Base-by-base conservation (phyloP, 2,329 filamentous ascomycete species). In the Pleurostoma richardsiae region DNA sequence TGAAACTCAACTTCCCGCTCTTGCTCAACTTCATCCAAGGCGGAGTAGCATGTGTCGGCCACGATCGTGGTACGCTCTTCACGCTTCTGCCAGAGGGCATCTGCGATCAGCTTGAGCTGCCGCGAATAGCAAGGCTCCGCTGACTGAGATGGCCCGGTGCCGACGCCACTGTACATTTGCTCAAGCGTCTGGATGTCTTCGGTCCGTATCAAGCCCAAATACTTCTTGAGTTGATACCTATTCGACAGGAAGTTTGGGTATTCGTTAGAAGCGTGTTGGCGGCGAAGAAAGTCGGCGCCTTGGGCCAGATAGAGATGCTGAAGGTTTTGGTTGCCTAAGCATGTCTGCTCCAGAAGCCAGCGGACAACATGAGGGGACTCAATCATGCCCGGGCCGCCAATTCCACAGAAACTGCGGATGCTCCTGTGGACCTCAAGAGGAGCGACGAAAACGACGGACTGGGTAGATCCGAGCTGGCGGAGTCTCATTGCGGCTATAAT, bases 271-370 rank as follows among this genome's bases (percentile, higher is more conserved):
- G 79, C 77, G 43, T 85, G 69, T 1, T 65, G 71, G 1, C 82
- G 74, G 1, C 70, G 69, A 48, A 81, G 81, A 50, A 80, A 87
- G 49, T 86, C 79, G 1, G 66, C 59, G 0, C 83, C 82, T 56
- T 88, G 83, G 0, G 80, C 68, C 3, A 73, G 67, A 51, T 83
- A 82, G 0, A 88, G 65, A 0, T 75, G 69, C 42, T 78, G 74
- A 0, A 86, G 58, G 30, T 84, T 75, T 48, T 84, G 79, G 26
- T 80, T 83, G 0, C 64, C 71, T 6, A 66, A 60, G 48, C 83
- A 88, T 0, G 82, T 85, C 45, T 86, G 79, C 40, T 83, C 71
- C 0, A 88, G 67, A 0, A 87, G 69, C 84, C 84, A 87, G 4
- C 59, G 55, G 1, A 86, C 63, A 0, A 63, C 54, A 30, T 58